Evolutionary conservation across 2,329 filamentous ascomycete genomes (phyloP).

Genomic region (Epicoccum sorghinum): DNA sequence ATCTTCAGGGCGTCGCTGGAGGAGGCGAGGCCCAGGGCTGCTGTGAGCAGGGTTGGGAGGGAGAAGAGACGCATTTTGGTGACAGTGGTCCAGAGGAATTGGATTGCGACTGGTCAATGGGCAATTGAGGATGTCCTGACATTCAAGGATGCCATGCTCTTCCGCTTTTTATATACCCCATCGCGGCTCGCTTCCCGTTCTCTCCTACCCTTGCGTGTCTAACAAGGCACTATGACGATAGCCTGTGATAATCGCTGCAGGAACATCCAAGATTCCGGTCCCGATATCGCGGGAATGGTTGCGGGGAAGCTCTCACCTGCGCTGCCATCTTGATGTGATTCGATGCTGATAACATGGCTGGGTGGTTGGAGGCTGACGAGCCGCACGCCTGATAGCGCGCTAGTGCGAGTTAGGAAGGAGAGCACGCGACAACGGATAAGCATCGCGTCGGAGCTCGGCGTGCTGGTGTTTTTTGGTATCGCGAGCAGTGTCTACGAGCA

Average conservation of each 20-base stretch:
- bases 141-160: not conserved
- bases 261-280: slow-evolving; percentile 3
- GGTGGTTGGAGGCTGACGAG: slow-evolving; percentile 1
- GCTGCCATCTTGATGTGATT: slow-evolving; percentile 6
- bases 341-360: slow-evolving; percentile 10
- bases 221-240: not conserved
- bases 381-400: slow-evolving; percentile 2
- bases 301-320: slow-evolving; percentile 8
- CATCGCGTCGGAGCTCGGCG: slow-evolving; percentile 13
- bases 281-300: not conserved
- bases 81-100: not conserved
- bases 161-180: not conserved
- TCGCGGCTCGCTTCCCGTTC: not conserved
- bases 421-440: slow-evolving; percentile 8
- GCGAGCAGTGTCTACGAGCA: too few relatives aligned
- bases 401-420: slow-evolving; percentile 12
- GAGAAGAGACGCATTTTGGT: slow-evolving; percentile 22
- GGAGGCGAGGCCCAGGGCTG: slow-evolving; percentile 24
- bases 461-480: not conserved
- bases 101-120: not conserved
- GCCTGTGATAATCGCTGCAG: slow-evolving; percentile 10
- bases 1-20: slow-evolving; percentile 39
- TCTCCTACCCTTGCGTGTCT: not conserved
- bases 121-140: not conserved
- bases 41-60: slow-evolving; percentile 21